Conservation (phyloP, 495 filamentous ascomycete genomes). For the Cryomyces minteri region DNA sequence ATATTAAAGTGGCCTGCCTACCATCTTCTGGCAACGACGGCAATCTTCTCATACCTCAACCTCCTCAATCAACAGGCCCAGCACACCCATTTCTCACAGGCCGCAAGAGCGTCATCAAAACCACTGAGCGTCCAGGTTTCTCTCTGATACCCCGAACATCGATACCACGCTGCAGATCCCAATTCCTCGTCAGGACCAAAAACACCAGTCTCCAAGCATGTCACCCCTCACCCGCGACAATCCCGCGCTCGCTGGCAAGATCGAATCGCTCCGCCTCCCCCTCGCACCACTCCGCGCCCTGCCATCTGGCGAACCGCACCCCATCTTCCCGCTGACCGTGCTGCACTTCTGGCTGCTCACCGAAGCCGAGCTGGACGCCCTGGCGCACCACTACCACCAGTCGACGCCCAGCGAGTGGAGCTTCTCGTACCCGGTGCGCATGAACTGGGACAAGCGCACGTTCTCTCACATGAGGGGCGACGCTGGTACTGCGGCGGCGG, state of each 20-base stretch:
- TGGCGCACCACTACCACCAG: slow-evolving; percentile 66
- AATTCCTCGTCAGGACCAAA: too few species aligned
- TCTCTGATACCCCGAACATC: too few species aligned
- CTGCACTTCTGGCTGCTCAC: slow-evolving; percentile 63
- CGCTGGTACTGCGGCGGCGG: background rate
- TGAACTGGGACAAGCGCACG: slow-evolving; percentile 22
- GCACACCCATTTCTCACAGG: too few species aligned
- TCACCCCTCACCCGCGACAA: background rate
- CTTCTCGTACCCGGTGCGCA: slow-evolving; percentile 40
- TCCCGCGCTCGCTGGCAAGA: slow-evolving; percentile 10
- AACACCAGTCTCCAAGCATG: too few species aligned
- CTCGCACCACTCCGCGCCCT: slow-evolving; percentile 40
- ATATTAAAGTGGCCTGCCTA: too few species aligned
- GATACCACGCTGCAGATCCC: too few species aligned
- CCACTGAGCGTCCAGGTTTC: too few species aligned
- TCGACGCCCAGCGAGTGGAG: slow-evolving; percentile 34
- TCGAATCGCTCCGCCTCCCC: slow-evolving; percentile 19
- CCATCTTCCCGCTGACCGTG: slow-evolving; percentile 44
- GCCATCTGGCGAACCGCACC: slow-evolving; percentile 39
- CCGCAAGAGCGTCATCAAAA: too few species aligned
- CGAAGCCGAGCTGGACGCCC: slow-evolving; percentile 43
- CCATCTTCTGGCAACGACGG: too few species aligned
- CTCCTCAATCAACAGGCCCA: too few species aligned
- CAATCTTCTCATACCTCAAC: too few species aligned
- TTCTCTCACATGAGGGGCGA: slow-evolving; percentile 3